phyloP scores from a whole-genome alignment of 106 monocot species.

The Agapanthus africanus region DNA sequence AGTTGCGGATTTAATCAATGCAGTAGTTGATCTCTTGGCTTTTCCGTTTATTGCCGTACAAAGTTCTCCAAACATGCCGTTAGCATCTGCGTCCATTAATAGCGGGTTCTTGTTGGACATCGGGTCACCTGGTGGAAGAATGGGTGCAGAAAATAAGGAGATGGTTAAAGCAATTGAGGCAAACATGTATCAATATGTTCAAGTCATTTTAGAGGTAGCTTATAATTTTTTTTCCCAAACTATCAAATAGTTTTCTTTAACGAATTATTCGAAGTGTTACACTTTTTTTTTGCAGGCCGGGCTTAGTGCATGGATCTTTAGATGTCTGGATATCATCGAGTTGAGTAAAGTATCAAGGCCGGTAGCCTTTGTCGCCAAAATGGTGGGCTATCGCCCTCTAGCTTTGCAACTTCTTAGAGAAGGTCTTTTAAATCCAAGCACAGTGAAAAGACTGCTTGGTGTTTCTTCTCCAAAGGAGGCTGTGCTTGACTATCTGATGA shows the following conservation, averaged over 20 bases:
- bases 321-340: slow-evolving; percentile 56
- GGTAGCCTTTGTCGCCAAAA: slow-evolving; percentile 86
- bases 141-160: slow-evolving; percentile 69
- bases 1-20: slow-evolving; percentile 63
- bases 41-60: slow-evolving; percentile 94
- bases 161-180: slow-evolving; percentile 60
- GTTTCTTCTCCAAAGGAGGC: slow-evolving; percentile 46
- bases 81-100: slow-evolving; percentile 84
- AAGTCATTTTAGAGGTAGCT: slow-evolving; percentile 83
- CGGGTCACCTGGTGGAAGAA: slow-evolving; percentile 69
- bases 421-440: slow-evolving; percentile 58
- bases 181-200: slow-evolving; percentile 67
- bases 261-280: no score
- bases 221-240: no score
- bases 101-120: slow-evolving; percentile 77
- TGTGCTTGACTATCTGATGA: slow-evolving; percentile 88
- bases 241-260: no score
- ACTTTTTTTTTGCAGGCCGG: slow-evolving; percentile 42
- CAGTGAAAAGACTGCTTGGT: slow-evolving; percentile 43
- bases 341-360: slow-evolving; percentile 52
- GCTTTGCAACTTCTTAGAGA: slow-evolving; percentile 76
- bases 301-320: slow-evolving; percentile 44
- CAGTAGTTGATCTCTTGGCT: slow-evolving; percentile 85
- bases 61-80: slow-evolving; percentile 59
- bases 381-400: slow-evolving; percentile 79